phyloP scores from a whole-genome alignment of 345 rosid genomes.

The Populus pruinosa region DNA sequence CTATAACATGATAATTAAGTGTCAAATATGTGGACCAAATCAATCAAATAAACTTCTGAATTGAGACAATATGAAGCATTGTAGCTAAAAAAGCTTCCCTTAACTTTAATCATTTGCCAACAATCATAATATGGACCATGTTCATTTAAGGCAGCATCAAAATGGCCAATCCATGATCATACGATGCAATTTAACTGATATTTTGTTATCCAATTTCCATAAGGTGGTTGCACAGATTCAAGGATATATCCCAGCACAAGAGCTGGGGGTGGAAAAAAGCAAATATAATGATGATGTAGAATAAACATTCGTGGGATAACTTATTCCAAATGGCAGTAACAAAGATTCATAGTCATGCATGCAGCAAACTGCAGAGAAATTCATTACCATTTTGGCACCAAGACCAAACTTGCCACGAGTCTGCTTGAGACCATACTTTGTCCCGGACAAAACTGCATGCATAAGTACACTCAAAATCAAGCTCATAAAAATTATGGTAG shows the following conservation, averaged over 20 bases:
- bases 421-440: slow-evolving; percentile 96
- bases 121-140: background rate
- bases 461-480: slow-evolving; percentile 22
- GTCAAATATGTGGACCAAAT: background rate
- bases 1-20: background rate
- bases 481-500: background rate
- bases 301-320: too few relatives aligned
- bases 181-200: background rate
- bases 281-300: background rate
- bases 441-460: slow-evolving; percentile 79
- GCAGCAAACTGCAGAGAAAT: background rate
- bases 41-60: background rate
- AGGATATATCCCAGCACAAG: background rate
- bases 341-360: slow-evolving; percentile 10
- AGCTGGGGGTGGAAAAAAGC: background rate
- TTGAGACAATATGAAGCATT: background rate
- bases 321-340: background rate
- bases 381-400: slow-evolving; percentile 92
- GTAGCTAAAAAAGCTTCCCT: background rate
- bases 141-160: background rate
- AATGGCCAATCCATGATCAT: background rate
- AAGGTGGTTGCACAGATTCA: background rate
- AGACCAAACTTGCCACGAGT: slow-evolving; percentile 99
- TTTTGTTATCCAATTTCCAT: background rate
- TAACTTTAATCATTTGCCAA: background rate